Evolutionary conservation across 2,329 filamentous ascomycete species (phyloP), one percentile per base, ranked within the genome.

Genomic region (Aureobasidium sp.): DNA sequence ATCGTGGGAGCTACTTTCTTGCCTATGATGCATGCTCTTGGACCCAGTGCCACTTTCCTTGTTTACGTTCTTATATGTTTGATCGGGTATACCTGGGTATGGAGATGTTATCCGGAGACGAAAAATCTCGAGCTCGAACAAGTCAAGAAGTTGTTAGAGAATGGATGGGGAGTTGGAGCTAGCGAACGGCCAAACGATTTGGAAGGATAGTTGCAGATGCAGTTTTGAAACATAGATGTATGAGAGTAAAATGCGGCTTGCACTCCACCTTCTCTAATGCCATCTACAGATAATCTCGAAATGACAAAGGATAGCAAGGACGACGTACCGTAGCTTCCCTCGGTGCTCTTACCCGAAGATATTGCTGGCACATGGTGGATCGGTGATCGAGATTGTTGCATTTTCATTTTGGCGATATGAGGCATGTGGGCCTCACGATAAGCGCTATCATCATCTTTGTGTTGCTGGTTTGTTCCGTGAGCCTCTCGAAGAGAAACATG

Each of bases 1-100:
- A 73, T 94, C 20, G 82, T 97, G 1, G 92, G 91, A 0, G 76
- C 96, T 64, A 94, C 90, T 0, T 97, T 97, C 69, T 72, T 97
- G 68, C 91, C 91, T 0, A 82, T 97, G 79, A 91, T 96, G 88
- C 85, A 92, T 64, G 74, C 79, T 10, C 71, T 96, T 66, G 87
- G 84, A 6, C 87, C 91, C 0, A 79, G 82, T 7, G 87, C 85
- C 78, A 95, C 91, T 0, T 97, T 97, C 77, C 81, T 84, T 0
- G 73, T 88, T n/a, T 97, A 97, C 75, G 88, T 88, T 0, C 68
- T 73, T 0, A 77, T 97, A 1, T 96, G 91, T 71, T 74, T 77
- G 1, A 70, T 75, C 1, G 90, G 90, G 0, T 94, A 89, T 81
- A 70, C 80, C 26, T 77, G 81, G 7, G 81, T 95, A 12, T 90